These are phyloP conservation scores for Colletotrichum incanum DNA, from an alignment of 2,329 filamentous ascomycete species.

Conservation along the genomic window DNA sequence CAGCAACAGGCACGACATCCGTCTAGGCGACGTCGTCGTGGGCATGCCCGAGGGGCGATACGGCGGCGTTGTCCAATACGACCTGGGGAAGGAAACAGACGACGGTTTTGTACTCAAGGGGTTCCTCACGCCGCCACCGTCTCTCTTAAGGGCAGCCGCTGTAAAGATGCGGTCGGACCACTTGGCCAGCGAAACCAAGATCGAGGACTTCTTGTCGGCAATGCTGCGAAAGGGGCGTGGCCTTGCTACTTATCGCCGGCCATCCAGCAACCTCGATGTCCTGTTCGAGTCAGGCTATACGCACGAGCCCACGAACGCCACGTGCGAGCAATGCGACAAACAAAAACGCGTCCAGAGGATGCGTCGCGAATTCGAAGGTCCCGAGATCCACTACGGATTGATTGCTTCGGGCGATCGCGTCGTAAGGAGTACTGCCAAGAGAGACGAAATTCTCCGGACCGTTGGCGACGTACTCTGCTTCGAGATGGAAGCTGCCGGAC, in stretches of 20 bases:
- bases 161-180: conserved; percentile 16
- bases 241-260: conserved; percentile 3
- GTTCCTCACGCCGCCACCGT: conserved; percentile 43
- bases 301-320: background rate
- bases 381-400: conserved; percentile 26
- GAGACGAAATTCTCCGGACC: background rate
- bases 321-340: background rate
- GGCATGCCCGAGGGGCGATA: conserved; percentile 24
- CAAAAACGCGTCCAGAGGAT: conserved; percentile 3
- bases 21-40: conserved; percentile 45
- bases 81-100: conserved; percentile 32
- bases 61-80: conserved; percentile 44
- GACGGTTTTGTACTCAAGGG: conserved; percentile 37
- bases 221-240: background rate
- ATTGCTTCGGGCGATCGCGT: conserved; percentile 24
- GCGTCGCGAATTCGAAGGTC: background rate
- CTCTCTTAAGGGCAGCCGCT: conserved; percentile 18
- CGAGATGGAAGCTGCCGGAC: conserved; percentile 50
- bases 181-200: conserved; percentile 7
- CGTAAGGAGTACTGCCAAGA: conserved; percentile 5
- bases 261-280: conserved; percentile 6
- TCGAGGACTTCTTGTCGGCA: conserved; percentile 4
- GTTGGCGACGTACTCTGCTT: conserved; percentile 44
- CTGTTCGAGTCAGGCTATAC: conserved; percentile 12
- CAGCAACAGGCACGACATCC: conserved; percentile 33